Conservation (phyloP, 768 basidiomycete species). For the Boletales sp. region DNA sequence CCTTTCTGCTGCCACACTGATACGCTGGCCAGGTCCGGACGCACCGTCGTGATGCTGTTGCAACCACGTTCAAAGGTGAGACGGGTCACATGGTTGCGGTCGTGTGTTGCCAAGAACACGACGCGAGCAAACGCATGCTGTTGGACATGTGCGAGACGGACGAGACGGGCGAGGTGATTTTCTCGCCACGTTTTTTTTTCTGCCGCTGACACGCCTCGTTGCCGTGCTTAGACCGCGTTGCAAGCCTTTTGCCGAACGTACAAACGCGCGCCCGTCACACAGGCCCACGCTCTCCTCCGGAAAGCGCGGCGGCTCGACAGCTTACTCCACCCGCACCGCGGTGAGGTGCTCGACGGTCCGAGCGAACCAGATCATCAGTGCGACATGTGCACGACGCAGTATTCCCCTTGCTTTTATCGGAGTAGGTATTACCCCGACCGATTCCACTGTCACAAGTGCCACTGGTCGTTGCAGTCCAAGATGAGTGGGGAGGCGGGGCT, state of each 20-base stretch:
- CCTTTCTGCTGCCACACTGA: background rate
- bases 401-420: constrained; percentile 74
- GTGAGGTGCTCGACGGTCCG: constrained; percentile 26
- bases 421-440: constrained; percentile 22
- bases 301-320: constrained; percentile 84
- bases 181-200: background rate
- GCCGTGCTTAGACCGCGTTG: constrained; percentile 65
- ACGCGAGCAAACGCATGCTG: constrained; percentile 58
- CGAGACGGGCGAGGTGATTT: constrained; percentile 72
- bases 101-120: constrained; percentile 77
- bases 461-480: constrained; percentile 23
- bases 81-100: constrained; percentile 76
- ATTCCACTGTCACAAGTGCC: constrained; percentile 45
- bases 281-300: constrained; percentile 82
- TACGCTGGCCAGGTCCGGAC: constrained; percentile 59
- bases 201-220: constrained; percentile 4
- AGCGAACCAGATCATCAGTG: constrained; percentile 42
- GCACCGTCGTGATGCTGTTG: constrained; percentile 63
- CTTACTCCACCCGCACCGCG: constrained; percentile 49
- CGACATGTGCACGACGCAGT: constrained; percentile 59
- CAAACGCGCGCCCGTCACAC: constrained; percentile 70
- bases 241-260: constrained; percentile 84
- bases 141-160: constrained; percentile 86
- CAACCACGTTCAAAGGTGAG: constrained; percentile 73
- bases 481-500: background rate